Conservation (phyloP, 345 rosid genomes). For the Bruguiera parviflora region DNA sequence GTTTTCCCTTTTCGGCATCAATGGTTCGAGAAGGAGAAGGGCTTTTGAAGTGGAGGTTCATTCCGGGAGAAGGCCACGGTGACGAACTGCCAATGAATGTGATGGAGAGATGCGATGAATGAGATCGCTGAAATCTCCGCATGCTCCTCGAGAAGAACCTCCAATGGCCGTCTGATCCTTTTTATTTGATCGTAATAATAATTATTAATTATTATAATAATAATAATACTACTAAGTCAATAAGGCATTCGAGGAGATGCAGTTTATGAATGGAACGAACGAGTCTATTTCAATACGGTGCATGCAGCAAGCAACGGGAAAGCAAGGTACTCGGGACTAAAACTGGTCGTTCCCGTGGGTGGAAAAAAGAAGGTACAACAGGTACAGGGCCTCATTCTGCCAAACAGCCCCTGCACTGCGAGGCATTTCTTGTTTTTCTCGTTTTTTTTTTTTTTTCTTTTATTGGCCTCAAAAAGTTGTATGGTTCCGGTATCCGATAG, state of each 20-base stretch:
- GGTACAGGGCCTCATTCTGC: neutral
- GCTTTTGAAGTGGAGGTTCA: conserved; percentile 26
- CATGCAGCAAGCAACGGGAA: neutral
- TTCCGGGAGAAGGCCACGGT: conserved; percentile 18
- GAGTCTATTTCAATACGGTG: neutral
- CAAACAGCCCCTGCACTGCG: neutral
- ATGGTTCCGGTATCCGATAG: too few relatives aligned
- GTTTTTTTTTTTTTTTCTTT: neutral
- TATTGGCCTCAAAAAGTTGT: too few relatives aligned
- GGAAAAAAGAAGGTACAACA: neutral
- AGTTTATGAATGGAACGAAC: neutral
- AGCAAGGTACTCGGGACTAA: neutral
- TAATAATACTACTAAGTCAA: neutral
- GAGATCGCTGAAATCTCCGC: too few relatives aligned
- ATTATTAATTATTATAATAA: too few relatives aligned
- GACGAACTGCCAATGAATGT: neutral
- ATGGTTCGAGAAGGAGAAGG: conserved; percentile 27
- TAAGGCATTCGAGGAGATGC: neutral
- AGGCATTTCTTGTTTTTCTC: neutral
- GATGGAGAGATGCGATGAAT: too few relatives aligned
- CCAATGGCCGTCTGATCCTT: too few relatives aligned
- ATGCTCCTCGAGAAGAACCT: too few relatives aligned
- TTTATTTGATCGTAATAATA: neutral
- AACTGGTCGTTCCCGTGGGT: neutral
- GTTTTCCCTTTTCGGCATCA: conserved; percentile 4